Base-by-base conservation (phyloP, 345 rosid species). In the Lepidium sativum region DNA sequence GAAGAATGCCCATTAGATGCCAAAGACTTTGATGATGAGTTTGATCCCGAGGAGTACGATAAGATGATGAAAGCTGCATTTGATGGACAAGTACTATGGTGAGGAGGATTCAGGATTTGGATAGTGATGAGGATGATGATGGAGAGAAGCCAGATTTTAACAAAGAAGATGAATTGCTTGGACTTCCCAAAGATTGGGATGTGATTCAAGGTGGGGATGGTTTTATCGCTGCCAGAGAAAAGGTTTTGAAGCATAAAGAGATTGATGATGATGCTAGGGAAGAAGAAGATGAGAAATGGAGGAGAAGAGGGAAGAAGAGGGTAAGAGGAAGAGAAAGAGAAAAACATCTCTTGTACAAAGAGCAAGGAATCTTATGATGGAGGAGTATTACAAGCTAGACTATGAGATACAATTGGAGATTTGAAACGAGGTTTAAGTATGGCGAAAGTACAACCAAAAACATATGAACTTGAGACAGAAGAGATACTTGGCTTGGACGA, bases 361-460 rank as follows among this genome's bases (percentile, higher is more conserved):
- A 74, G 94, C 84, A 77, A 78, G 59, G 89, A 87, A 72, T 88
- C 86, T 37, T 37, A 71, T 86, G 89, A 49, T 88, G 88, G 97
- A 92, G 42, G 96, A 92, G 71, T 86, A 84, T 49, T 92, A 89
- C 71, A 86, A 87, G 68, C 77, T 92, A 80, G 98, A 92, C 65
- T 89, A 89, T 44, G 98, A 92, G 98, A 71, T 73, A 85, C 94
- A 37, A 76, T 89, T 40, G 97, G 88, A 68, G 88, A 86, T 68
- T 67, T 89, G 80, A 84, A 70, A 92, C 97, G 15, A 87, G 97
- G 87, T 92, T 92, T 31, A 87, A 82, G 77, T 89, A 89, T 75
- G 82, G 82, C 89, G 0, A 86, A 86, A 80, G 84, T 80, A 20
- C 53, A 83, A 32, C 92, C 90, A 7, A 89, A 87, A 70, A 81